Evolutionary conservation across 2,329 filamentous ascomycete species (phyloP), one percentile per base, ranked within the genome.

Genomic region (Penicillium janthinellum): DNA sequence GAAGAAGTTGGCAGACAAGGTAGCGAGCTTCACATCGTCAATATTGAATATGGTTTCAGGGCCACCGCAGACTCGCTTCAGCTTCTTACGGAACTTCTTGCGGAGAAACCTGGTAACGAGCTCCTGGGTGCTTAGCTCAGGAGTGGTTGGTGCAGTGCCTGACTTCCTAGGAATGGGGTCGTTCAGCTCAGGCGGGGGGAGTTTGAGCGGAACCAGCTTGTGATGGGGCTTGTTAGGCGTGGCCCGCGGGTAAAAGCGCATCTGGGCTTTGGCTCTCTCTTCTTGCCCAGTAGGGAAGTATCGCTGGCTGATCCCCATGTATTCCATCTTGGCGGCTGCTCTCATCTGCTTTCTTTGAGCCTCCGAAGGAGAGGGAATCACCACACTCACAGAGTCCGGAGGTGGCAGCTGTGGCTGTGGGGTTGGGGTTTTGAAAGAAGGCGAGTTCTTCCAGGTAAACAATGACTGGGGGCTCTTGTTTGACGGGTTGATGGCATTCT

Each of bases 1-100:
- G n/a, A 75, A 72, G 55, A 78, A 78, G 42, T 76, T 76, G 0
- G 70, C 57, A 0, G 69, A 68, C 11, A 74, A 67, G 1, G 66
- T 59, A 1, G 72, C 64, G 0, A 74, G 63, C 15, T 51, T 59
- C 8, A 64, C 47, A 14, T 64, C 59, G 12, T 59, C 48, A 11
- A 65, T 54, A 14, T 54, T 25, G n/a, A 65, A 62, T 0, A 34
- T 12, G 1, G 59, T 39, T 1, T 54, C 34, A 1, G 76, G 75
- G 0, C 77, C 76, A 7, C 68, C 53, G 12, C 38, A n/a, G 8
- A 64, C 57, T 0, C 35, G 38, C 11, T 56, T 48, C 0, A 66
- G 39, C 22, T 62, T 66, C 17, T 58, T 49, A 1, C 55, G 44
- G 5, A 61, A 54, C n/a, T 54, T 58, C 14, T 45, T 34, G 20